Conservation (phyloP, 495 filamentous ascomycete genomes). For the Aspergillus cavernicola region DNA sequence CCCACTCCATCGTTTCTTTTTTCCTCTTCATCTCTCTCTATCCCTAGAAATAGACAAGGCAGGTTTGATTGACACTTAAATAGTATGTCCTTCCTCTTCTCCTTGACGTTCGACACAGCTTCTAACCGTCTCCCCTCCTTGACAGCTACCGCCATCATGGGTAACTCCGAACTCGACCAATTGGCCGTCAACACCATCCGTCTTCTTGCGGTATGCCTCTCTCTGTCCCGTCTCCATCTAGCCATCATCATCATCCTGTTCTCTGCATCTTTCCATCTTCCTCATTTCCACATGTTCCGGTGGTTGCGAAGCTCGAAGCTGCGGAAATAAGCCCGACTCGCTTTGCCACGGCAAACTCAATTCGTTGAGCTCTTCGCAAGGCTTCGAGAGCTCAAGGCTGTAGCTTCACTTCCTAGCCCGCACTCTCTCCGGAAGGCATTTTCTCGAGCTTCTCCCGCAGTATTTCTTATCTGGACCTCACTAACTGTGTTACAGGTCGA, state of each 20-base stretch:
- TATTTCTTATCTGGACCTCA: too few species aligned
- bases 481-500: slow-evolving; percentile 64
- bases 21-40: slow-evolving; percentile 18
- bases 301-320: background rate
- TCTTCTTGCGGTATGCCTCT: slow-evolving; percentile 71
- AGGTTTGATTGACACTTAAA: slow-evolving; percentile 13
- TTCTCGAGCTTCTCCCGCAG: too few species aligned
- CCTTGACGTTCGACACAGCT: background rate
- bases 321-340: too few species aligned
- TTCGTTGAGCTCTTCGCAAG: background rate
- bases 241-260: slow-evolving; percentile 12
- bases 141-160: slow-evolving; percentile 67
- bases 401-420: background rate
- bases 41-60: slow-evolving; percentile 4
- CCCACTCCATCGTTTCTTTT: slow-evolving; percentile 21
- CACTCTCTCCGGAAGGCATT: background rate
- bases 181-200: slow-evolving; percentile 98
- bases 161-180: slow-evolving; percentile 78
- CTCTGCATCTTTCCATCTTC: slow-evolving; percentile 11
- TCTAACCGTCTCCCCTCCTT: slow-evolving; percentile 5
- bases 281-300: background rate
- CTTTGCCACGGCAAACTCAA: too few species aligned
- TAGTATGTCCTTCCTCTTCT: slow-evolving; percentile 10
- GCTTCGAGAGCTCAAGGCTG: background rate
- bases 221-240: slow-evolving; percentile 2